Base-by-base conservation (phyloP, 441 rosid species). In the Corymbia citriodora region DNA sequence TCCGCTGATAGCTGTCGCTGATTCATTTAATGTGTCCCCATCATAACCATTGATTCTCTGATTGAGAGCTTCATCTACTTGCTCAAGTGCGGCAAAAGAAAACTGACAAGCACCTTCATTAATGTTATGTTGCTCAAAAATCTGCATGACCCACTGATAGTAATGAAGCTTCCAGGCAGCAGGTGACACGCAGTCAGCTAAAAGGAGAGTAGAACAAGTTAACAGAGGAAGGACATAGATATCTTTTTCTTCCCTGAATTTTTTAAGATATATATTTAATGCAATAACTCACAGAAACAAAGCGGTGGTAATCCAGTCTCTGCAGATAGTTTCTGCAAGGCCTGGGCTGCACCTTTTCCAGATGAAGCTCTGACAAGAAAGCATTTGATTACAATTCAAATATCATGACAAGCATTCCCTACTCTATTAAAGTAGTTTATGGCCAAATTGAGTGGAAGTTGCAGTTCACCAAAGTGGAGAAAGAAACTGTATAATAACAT, bases 81-180 rank as follows among this genome's bases (percentile, higher is more conserved):
- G 99, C 96, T 98, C 99, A 92, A 98, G 98, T 91, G 99, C 99
- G 87, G 99, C 99, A 90, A 96, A 97, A 85, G 99, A 98, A 97
- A 98, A 98, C 93, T 96, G 99, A 91, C 94, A 96, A 93, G 99
- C 99, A 91, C 99, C 99, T 93, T 96, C 98, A 90, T 96, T 95
- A 89, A 97, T 92, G 94, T 94, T 94, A 94, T 97, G 96, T 93
- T 95, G 99, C 96, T 98, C 99, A 92, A 98, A 98, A 87, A 96
- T 94, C 92, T 96, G 99, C 99, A 98, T 98, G 72, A 95, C 99
- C 99, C 99, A 98, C 91, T 98, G 97, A 93, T 96, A 98, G 95
- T 97, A 98, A 90, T 95, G 97, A 96, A 97, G 98, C 95, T 96
- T 98, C 99, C 99, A 97, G 48, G 94, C 93, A 40, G 96, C 96